Percentiles rank a stretch among this genome's conserved stretches.
Conservation (phyloP, 345 rosid species). For the Cardamine chenopodiifolia region DNA sequence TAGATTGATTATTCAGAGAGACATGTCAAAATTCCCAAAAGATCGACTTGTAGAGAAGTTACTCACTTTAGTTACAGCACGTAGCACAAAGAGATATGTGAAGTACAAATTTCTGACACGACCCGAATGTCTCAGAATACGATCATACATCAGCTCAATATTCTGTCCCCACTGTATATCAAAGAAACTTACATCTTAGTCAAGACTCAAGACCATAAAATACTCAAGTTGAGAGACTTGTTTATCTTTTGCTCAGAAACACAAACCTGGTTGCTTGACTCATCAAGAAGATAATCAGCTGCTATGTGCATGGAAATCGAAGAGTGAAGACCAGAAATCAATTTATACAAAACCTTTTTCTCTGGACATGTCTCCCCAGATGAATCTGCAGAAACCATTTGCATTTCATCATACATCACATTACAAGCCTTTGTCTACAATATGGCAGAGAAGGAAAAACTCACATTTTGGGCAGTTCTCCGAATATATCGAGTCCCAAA, state of each 20-base stretch:
- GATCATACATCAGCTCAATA: constrained; percentile 82
- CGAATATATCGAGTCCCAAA: constrained; percentile 92
- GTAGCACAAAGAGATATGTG: constrained; percentile 90
- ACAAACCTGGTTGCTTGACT: constrained; percentile 64
- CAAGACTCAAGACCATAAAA: constrained; percentile 5
- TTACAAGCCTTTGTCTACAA: background rate
- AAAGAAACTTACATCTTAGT: constrained; percentile 5
- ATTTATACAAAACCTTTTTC: constrained; percentile 81
- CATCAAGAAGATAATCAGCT: constrained; percentile 88
- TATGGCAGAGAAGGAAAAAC: constrained; percentile 19
- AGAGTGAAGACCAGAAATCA: constrained; percentile 98
- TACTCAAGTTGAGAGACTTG: background rate
- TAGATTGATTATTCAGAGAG: constrained; percentile 1
- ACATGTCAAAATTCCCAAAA: too few species aligned
- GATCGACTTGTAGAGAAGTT: constrained; percentile 25
- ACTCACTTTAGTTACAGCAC: constrained; percentile 89
- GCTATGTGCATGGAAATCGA: constrained; percentile 95
- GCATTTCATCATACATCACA: constrained; percentile 3
- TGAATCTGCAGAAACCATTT: constrained; percentile 57
- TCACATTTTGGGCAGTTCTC: constrained; percentile 92
- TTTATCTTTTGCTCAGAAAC: constrained; percentile 23
- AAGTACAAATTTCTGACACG: constrained; percentile 92
- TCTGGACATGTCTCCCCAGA: constrained; percentile 79
- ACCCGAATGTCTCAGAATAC: constrained; percentile 77
- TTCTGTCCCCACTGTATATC: constrained; percentile 88